Evolutionary conservation across 768 basidiomycete genomes (phyloP).

Genomic region (Kwoniella dendrophila): DNA sequence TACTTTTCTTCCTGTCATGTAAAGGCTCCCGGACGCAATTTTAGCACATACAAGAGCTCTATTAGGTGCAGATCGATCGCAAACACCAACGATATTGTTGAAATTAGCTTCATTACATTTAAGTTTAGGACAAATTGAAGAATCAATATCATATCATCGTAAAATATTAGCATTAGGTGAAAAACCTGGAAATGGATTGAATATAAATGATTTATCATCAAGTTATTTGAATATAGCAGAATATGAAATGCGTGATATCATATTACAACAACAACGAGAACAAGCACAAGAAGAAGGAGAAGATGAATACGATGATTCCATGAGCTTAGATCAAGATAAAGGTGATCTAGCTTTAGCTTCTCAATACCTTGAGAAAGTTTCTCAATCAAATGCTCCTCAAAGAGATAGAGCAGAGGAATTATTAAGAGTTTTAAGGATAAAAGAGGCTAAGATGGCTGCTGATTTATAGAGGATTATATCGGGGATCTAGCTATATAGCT

Average conservation of each 20-base stretch:
- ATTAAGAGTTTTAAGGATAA: constrained; percentile 62
- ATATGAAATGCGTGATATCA: constrained; percentile 62
- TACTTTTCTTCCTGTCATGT: neutral
- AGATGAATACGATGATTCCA: too few relatives aligned
- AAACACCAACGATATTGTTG: constrained; percentile 49
- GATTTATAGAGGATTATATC: too few relatives aligned
- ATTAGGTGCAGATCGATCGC: constrained; percentile 50
- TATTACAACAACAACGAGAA: constrained; percentile 10
- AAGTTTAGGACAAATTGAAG: constrained; percentile 58
- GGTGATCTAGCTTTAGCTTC: constrained; percentile 64
- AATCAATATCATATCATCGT: constrained; percentile 77
- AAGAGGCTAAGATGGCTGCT: constrained; percentile 42
- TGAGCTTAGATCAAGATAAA: too few relatives aligned
- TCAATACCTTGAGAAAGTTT: constrained; percentile 72
- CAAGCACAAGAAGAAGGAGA: neutral
- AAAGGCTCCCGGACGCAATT: constrained; percentile 81
- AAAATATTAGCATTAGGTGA: constrained; percentile 58
- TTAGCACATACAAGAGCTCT: constrained; percentile 89
- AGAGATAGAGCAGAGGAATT: constrained; percentile 72
- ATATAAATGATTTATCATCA: constrained; percentile 75
- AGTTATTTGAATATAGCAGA: constrained; percentile 84
- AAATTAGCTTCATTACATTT: constrained; percentile 53
- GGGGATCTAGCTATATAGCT: too few relatives aligned
- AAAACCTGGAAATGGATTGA: constrained; percentile 59
- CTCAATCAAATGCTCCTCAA: constrained; percentile 78